These are phyloP conservation scores for Neonectria punicea DNA, from an alignment of 2,329 filamentous ascomycete species.

Conservation along the genomic window DNA sequence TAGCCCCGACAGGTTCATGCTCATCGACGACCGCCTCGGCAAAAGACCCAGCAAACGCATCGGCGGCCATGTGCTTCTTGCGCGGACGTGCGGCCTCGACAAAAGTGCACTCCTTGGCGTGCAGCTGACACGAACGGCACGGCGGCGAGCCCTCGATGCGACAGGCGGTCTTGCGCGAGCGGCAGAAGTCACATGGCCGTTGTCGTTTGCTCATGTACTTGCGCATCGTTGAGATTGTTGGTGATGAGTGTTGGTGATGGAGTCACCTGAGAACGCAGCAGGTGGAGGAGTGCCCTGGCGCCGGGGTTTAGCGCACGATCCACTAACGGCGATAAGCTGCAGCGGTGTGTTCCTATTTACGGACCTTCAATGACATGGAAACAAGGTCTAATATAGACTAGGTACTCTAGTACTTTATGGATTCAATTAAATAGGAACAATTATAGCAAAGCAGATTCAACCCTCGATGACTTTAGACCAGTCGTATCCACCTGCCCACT, in stretches of 20 bases:
- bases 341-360: background rate
- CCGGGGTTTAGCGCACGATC: too few relatives aligned
- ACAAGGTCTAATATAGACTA: background rate
- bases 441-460: background rate
- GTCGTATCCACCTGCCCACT: constrained; percentile 18
- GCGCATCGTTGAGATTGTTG: constrained; percentile 17
- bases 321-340: too few relatives aligned
- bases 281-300: too few relatives aligned
- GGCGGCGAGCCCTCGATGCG: constrained; percentile 54
- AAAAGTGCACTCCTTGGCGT: constrained; percentile 56
- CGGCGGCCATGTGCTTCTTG: constrained; percentile 15
- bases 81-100: constrained; percentile 46
- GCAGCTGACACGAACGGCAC: constrained; percentile 55
- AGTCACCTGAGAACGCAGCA: too few relatives aligned
- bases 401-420: background rate
- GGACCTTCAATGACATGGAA: background rate
- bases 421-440: background rate
- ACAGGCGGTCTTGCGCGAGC: constrained; percentile 56
- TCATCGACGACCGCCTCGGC: background rate
- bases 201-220: constrained; percentile 42
- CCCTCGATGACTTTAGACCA: constrained; percentile 14
- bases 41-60: background rate
- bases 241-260: too few relatives aligned
- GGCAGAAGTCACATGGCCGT: constrained; percentile 58
- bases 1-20: background rate